A percentile compares a stretch with the other conserved stretches of the same genome.
phyloP scores from a whole-genome alignment of 768 basidiomycete genomes.

The Auricularia sp. region DNA sequence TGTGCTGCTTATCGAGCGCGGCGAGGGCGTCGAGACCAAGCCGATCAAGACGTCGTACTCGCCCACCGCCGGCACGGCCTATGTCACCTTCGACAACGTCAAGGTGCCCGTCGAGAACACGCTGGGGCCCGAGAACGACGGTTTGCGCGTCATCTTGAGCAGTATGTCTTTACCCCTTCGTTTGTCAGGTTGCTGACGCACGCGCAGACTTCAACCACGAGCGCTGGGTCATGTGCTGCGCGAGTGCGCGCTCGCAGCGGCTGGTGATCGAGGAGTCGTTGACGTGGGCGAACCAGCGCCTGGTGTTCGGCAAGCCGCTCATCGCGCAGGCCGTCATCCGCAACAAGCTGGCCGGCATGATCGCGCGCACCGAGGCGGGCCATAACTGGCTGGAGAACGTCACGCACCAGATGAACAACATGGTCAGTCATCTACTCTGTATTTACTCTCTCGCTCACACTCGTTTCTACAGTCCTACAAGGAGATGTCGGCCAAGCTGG shows the following conservation, averaged over 20 bases:
- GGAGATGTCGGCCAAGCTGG: slow-evolving; percentile 61
- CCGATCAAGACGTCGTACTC: slow-evolving; percentile 90
- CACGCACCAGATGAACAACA: slow-evolving; percentile 81
- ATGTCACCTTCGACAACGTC: slow-evolving; percentile 75
- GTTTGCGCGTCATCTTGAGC: slow-evolving; percentile 48
- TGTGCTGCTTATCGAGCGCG: slow-evolving; percentile 76
- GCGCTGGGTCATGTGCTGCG: slow-evolving; percentile 84
- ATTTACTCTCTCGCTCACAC: slow-evolving; percentile 9
- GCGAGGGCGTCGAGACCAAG: slow-evolving; percentile 75
- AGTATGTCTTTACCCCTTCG: slow-evolving; percentile 16
- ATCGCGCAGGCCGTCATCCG: slow-evolving; percentile 77
- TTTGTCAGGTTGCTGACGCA: slow-evolving; percentile 20
- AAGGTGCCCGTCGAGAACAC: slow-evolving; percentile 83
- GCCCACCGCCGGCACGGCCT: slow-evolving; percentile 74
- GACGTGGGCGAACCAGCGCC: slow-evolving; percentile 83
- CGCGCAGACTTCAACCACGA: slow-evolving; percentile 87
- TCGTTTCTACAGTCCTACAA: slow-evolving; percentile 42
- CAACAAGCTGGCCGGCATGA: slow-evolving; percentile 81
- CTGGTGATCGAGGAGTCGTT: slow-evolving; percentile 73
- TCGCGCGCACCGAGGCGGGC: slow-evolving; percentile 67
- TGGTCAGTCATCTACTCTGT: slow-evolving; percentile 34
- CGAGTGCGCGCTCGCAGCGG: slow-evolving; percentile 56
- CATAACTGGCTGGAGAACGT: slow-evolving; percentile 84
- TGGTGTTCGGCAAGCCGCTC: slow-evolving; percentile 35
- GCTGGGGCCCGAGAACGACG: slow-evolving; percentile 69